Conservation (phyloP, 2,329 filamentous ascomycete genomes). For the Cladosporium sp. region DNA sequence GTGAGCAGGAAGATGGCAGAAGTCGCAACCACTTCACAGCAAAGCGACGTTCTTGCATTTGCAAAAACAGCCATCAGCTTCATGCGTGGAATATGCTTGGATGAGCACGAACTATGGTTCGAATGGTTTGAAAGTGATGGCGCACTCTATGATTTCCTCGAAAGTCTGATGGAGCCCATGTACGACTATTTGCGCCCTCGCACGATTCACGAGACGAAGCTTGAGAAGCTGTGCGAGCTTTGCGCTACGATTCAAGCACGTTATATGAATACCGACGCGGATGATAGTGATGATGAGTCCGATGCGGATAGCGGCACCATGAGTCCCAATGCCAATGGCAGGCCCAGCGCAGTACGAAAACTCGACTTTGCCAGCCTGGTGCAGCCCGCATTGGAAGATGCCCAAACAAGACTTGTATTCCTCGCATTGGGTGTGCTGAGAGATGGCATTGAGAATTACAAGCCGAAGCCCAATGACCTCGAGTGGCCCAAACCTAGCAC, state of each 20-base stretch:
- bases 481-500: slow-evolving; percentile 53
- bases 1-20: slow-evolving; percentile 58
- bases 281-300: slow-evolving; percentile 52
- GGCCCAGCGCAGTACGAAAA: slow-evolving; percentile 18
- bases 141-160: slow-evolving; percentile 62
- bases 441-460: slow-evolving; percentile 64
- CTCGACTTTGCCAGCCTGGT: slow-evolving; percentile 61
- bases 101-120: slow-evolving; percentile 64
- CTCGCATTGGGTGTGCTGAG: slow-evolving; percentile 59
- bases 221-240: slow-evolving; percentile 63
- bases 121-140: slow-evolving; percentile 63
- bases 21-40: slow-evolving; percentile 55
- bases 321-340: slow-evolving; percentile 19
- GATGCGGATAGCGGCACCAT: slow-evolving; percentile 24
- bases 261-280: slow-evolving; percentile 54
- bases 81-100: slow-evolving; percentile 60
- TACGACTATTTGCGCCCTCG: slow-evolving; percentile 63
- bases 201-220: slow-evolving; percentile 63
- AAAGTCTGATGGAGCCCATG: slow-evolving; percentile 63
- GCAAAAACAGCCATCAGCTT: slow-evolving; percentile 62
- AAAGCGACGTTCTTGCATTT: slow-evolving; percentile 61
- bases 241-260: slow-evolving; percentile 63
- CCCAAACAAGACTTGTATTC: slow-evolving; percentile 64
- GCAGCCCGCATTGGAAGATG: slow-evolving; percentile 63
- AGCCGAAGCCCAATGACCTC: slow-evolving; percentile 60